Evolutionary conservation across 2,329 filamentous ascomycete species (phyloP), one percentile per base, ranked within the genome.

Genomic region (Xenosphaeropsis pyriputrescens): DNA sequence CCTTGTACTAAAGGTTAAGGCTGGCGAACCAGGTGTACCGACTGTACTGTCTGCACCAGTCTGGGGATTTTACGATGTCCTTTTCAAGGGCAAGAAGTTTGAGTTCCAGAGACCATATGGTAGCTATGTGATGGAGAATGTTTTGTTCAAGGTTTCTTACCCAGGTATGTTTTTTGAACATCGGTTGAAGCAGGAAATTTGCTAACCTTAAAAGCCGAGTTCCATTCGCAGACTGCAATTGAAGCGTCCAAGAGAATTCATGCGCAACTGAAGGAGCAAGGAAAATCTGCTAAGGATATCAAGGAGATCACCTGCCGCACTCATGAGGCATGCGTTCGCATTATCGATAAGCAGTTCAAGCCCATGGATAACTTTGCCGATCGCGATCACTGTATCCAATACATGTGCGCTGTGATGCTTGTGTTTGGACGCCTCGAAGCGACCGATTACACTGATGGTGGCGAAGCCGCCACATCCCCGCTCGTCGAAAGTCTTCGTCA

Each of bases 321-420:
- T 7, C 91, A 98, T 67, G 91, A 98, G 65, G 91, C 91, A 41
- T 96, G 91, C 68, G 76, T 98, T 57, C 86, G 91, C 54, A 98
- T 98, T 65, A 98, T 98, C 55, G 91, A 98, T 75, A 98, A 98
- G 74, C 91, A 98, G 67, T 93, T 94, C 74, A 96, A 95, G 75
- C 79, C 88, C 51, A 93, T 98, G 85, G 88, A 95, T 70, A 98
- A 98, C 77, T 98, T 96, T 57, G 91, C 91, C 56, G 91, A 98
- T 66, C 86, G 91, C 56, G 91, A 98, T 64, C 91, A 98, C 74
- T 98, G 91, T 67, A 89, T 98, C 50, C 91, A 96, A 68, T 98
- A 98, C 75, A 98, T 98, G 91, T 84, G 85, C 57, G 70, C 88
- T 46, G 86, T 85, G 54, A 96, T 96, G 86, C 80, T 98, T 49